A percentile compares a stretch with the other conserved stretches of the same genome.
Conservation (phyloP, 805 yeast species). For the Metschnikowia lachancei region DNA sequence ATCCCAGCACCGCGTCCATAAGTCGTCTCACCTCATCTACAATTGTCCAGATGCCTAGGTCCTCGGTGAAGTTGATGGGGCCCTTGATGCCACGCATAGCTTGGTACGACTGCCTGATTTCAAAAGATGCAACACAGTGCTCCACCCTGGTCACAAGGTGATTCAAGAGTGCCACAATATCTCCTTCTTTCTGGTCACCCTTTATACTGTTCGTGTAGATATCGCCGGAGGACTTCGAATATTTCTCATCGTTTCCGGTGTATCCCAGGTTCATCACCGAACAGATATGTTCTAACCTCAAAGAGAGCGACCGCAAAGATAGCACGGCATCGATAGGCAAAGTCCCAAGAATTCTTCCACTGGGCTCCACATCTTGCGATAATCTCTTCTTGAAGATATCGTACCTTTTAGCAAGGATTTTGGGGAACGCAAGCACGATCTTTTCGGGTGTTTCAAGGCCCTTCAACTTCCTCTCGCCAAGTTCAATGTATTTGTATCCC, state of each 20-base stretch:
- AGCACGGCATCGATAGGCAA: slow-evolving; percentile 46
- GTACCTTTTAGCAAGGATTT: slow-evolving; percentile 57
- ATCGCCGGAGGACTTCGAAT: slow-evolving; percentile 27
- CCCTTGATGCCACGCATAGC: slow-evolving; percentile 24
- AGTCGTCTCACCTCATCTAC: slow-evolving; percentile 26
- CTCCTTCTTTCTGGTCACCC: slow-evolving; percentile 32
- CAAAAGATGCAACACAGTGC: slow-evolving; percentile 43
- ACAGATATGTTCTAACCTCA: slow-evolving; percentile 58
- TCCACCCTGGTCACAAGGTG: slow-evolving; percentile 70
- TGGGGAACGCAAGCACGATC: slow-evolving; percentile 77
- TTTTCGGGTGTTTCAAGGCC: slow-evolving; percentile 93
- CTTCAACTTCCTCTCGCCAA: slow-evolving; percentile 87
- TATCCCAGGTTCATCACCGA: slow-evolving; percentile 48
- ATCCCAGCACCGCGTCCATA: slow-evolving; percentile 3
- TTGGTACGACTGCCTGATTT: slow-evolving; percentile 29
- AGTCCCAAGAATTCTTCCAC: slow-evolving; percentile 36
- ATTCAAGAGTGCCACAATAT: slow-evolving; percentile 55
- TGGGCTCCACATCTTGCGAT: slow-evolving; percentile 18
- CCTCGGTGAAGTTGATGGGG: slow-evolving; percentile 20
- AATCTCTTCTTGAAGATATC: slow-evolving; percentile 37
- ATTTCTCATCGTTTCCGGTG: slow-evolving; percentile 25
- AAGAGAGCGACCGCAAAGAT: slow-evolving; percentile 52
- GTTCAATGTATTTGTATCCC: slow-evolving; percentile 63
- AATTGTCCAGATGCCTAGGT: slow-evolving; percentile 23
- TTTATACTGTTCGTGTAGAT: slow-evolving; percentile 22